Base-by-base conservation (phyloP, 2,329 filamentous ascomycete genomes). In the Ophiostoma montium region DNA sequence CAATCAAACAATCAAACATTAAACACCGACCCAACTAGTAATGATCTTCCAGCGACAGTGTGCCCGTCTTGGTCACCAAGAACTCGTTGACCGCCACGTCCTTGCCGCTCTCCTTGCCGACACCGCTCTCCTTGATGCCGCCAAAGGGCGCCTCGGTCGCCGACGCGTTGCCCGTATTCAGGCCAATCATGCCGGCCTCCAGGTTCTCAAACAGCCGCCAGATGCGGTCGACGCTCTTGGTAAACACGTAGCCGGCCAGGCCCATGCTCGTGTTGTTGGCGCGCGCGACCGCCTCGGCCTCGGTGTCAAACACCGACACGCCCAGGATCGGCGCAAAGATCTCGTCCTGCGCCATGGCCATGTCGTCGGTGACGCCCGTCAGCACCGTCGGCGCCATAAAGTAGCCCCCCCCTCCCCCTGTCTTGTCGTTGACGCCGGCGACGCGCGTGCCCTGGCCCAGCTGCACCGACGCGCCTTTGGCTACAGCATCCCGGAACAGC, bases 331-430 rank as follows among this genome's bases (percentile, higher is more conserved):
- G 76, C 0, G 73, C 74, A 56, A 80, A 80, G 5, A 77, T 70
- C 56, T 80, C 75, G 59, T 79, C 75, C 7, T 59, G 57, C 13
- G 60, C 59, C 47, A 70, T 69, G 38, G 62, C 67, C 71, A 78
- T 76, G 5, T 68, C 61, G 8, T 63, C 59, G 12, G 66, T 70
- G 11, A 71, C 65, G 27, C 69, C 66, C 2, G 69, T 65, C 49
- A 79, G 67, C 44, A 80, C 64, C 0, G 75, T 77, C 0, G 76
- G 76, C 56, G 74, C 70, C 62, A 84, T 83, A 67, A 84, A 86
- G 63, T 81, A 85, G 5, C 80, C 78, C 64, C 9, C 67, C 61
- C 2, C 67, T 61, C 12, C 35, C 3, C 21, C 35, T 27, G 23
- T 8, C 4, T 8, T 27, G 23, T n/a, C 1, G 30, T 32, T 3